Evolutionary conservation across 1,139 yeast species (phyloP).

Genomic region (Candida sp.): DNA sequence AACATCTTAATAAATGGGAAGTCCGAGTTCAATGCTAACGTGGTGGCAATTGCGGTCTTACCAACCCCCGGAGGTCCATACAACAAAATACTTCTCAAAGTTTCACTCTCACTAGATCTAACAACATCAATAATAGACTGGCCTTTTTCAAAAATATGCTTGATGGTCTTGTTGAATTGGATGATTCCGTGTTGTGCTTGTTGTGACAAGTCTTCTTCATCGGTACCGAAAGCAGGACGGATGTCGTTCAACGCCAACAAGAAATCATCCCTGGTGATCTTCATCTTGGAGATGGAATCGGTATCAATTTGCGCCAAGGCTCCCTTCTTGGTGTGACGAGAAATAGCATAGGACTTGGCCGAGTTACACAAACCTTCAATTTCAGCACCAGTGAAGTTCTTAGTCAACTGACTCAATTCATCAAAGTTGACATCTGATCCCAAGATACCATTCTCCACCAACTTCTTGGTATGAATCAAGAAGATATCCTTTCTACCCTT

Average conservation of each 20-base stretch:
- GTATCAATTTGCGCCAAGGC: slow-evolving; percentile 73
- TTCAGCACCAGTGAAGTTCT: slow-evolving; percentile 98
- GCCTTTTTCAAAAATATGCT: slow-evolving; percentile 74
- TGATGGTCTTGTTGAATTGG: slow-evolving; percentile 71
- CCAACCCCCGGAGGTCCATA: slow-evolving; percentile 98
- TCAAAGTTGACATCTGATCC: slow-evolving; percentile 77
- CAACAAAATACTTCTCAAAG: slow-evolving; percentile 80
- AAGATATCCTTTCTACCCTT: slow-evolving; percentile 91
- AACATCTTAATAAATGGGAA: slow-evolving; percentile 93
- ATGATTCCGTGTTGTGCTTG: slow-evolving; percentile 89
- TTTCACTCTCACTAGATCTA: slow-evolving; percentile 74
- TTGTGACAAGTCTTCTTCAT: slow-evolving; percentile 86
- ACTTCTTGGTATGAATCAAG: slow-evolving; percentile 89
- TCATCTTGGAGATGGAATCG: slow-evolving; percentile 59
- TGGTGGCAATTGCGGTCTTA: slow-evolving; percentile 92
- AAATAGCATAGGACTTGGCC: slow-evolving; percentile 94
- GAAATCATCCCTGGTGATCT: slow-evolving; percentile 81
- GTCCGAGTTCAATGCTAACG: slow-evolving; percentile 81
- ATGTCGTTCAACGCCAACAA: slow-evolving; percentile 85
- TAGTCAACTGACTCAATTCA: slow-evolving; percentile 81
- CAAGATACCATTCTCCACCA: slow-evolving; percentile 81
- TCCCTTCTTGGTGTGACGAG: slow-evolving; percentile 84
- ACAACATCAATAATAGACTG: slow-evolving; percentile 81
- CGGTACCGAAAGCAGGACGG: slow-evolving; percentile 96
- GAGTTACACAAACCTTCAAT: slow-evolving; percentile 95